Conservation (phyloP, 176 grass and related monocot genomes). For the Phragmites australis region DNA sequence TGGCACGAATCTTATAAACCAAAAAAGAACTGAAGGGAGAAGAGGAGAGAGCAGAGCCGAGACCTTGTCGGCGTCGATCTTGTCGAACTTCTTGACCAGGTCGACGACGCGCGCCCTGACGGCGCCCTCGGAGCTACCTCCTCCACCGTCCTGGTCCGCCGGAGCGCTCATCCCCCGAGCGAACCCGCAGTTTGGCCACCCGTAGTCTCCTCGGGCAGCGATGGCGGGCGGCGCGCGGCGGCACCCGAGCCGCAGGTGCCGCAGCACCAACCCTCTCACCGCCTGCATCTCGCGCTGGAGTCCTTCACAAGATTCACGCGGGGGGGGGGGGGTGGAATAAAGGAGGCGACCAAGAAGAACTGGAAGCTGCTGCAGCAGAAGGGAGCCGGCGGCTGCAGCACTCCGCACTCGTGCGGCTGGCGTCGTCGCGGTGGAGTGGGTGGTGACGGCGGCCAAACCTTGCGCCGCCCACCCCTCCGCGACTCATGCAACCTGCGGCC, state of each 20-base stretch:
- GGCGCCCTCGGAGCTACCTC: not conserved
- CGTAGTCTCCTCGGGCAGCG: not conserved
- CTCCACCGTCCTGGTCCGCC: not conserved
- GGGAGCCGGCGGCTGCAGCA: not conserved
- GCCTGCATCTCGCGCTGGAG: conserved; percentile 17
- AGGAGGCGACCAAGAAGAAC: not conserved
- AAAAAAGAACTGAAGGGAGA: not conserved
- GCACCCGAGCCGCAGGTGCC: conserved; percentile 30
- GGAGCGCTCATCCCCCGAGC: conserved; percentile 1
- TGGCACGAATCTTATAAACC: too few relatives aligned
- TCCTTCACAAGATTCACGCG: not conserved
- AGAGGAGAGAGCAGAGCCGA: conserved; percentile 5
- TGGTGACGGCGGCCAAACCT: too few relatives aligned
- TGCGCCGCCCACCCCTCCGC: too few relatives aligned
- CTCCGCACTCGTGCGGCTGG: conserved; percentile 26
- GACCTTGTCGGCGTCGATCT: conserved; percentile 61
- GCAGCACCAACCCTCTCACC: conserved; percentile 7
- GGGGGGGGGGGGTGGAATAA: not conserved
- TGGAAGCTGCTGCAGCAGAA: not conserved
- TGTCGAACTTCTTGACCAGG: conserved; percentile 66
- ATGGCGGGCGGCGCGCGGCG: not conserved
- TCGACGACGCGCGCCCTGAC: conserved; percentile 48
- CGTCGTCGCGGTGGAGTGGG: not conserved
- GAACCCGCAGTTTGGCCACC: not conserved
- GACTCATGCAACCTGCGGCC: too few relatives aligned